Evolutionary conservation across 148 eudicot species (phyloP), one percentile per base, ranked within the genome.

Genomic region (Spergularia marina): DNA sequence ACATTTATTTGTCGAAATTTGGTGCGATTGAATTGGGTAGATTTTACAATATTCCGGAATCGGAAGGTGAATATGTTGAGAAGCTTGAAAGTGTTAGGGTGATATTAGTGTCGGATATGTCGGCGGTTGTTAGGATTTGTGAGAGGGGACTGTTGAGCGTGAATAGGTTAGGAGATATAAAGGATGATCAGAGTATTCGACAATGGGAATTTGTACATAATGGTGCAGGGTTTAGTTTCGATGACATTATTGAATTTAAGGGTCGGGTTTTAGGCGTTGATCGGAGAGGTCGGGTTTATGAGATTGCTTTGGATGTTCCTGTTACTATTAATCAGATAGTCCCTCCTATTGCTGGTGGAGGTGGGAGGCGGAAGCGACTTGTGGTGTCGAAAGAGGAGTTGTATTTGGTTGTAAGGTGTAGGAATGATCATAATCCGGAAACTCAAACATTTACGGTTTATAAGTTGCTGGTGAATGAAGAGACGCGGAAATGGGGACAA

Each of bases 271-370:
- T 72, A n/a, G 76, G 76, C 0, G 74, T 72, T 72, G 67, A 72
- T 65, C 76, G 72, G 23, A n/a, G 76, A 25, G 81, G 81, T n/a
- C 34, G 76, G 72, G 49, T 78, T 20, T 72, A 64, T 64, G 51
- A 71, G 25, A 55, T 78, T 54, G 20, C 44, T 30, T 12, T 30
- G 36, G 36, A 30, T 3, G 49, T 16, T 4, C 44, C 41, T 0
- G 40, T 21, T 12, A 53, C 40, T 1, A 44, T 71, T 53, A 72
- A 44, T 16, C 56, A 5, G 7, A 7, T 78, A 65, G 15, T 12
- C 7, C 18, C 40, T 54, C 14, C 76, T 6, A 55, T 78, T 56
- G 16, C 10, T 6, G 40, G 52, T 25, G 72, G 72, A 25, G 49
- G 65, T 25, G 81, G 72, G 5, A 72, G 58, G 65, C 55, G 81